Evolutionary conservation across 2,329 filamentous ascomycete genomes (phyloP).

Genomic region (Akanthomyces lecanii): DNA sequence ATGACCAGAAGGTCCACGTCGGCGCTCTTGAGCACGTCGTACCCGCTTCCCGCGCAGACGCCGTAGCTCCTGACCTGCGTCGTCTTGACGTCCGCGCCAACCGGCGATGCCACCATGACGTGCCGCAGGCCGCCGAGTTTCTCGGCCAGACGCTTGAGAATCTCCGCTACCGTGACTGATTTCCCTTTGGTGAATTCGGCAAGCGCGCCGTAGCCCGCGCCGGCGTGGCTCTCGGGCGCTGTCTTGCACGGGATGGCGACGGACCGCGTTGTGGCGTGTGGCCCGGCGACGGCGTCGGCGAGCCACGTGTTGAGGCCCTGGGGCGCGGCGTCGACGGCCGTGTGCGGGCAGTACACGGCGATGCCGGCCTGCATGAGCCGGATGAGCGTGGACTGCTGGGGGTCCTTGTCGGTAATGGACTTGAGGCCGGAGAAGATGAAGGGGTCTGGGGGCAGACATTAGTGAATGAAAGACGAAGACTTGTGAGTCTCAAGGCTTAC

Average conservation of each 20-base stretch:
- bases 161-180: slow-evolving; percentile 37
- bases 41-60: slow-evolving; percentile 87
- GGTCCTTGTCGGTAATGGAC: slow-evolving; percentile 75
- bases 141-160: slow-evolving; percentile 55
- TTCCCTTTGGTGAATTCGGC: slow-evolving; percentile 34
- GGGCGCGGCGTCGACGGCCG: slow-evolving; percentile 82
- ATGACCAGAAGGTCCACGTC: slow-evolving; percentile 81
- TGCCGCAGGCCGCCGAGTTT: slow-evolving; percentile 61
- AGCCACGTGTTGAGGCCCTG: slow-evolving; percentile 93
- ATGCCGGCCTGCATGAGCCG: slow-evolving; percentile 80
- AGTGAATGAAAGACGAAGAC: not conserved
- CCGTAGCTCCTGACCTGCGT: slow-evolving; percentile 63
- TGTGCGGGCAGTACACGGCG: slow-evolving; percentile 94
- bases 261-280: slow-evolving; percentile 34
- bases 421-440: slow-evolving; percentile 96
- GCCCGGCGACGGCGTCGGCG: slow-evolving; percentile 72
- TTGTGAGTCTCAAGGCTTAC: slow-evolving; percentile 39
- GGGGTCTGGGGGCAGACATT: slow-evolving; percentile 74
- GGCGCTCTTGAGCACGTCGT: slow-evolving; percentile 65
- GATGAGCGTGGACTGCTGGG: slow-evolving; percentile 82
- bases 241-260: slow-evolving; percentile 43
- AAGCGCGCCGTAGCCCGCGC: slow-evolving; percentile 50
- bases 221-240: slow-evolving; percentile 40
- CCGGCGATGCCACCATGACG: slow-evolving; percentile 47
- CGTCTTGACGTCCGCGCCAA: slow-evolving; percentile 39